phyloP scores from a whole-genome alignment of 2,329 filamentous ascomycete species.

The Ophiosphaerella narmari region DNA sequence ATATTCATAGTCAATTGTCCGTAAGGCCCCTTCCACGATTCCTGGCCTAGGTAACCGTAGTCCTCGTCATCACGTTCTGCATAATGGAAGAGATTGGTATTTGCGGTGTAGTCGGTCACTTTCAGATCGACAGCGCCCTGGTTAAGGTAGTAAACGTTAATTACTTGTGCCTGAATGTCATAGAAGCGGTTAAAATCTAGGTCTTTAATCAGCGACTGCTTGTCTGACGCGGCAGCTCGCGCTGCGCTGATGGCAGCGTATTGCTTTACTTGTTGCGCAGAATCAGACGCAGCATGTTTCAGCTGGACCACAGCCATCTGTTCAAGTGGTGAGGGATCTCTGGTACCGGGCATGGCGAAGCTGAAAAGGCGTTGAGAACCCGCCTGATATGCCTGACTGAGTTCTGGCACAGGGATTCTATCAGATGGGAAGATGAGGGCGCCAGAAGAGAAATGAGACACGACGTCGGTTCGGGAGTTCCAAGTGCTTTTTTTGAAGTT shows the following conservation, averaged over 20 bases:
- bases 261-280: conserved; percentile 18
- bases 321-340: conserved; percentile 18
- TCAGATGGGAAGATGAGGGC: conserved; percentile 22
- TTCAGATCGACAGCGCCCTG: conserved; percentile 44
- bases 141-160: conserved; percentile 56
- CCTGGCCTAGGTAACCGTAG: conserved; percentile 29
- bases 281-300: conserved; percentile 25
- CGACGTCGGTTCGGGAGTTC: conserved; percentile 18
- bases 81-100: conserved; percentile 66
- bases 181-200: conserved; percentile 62
- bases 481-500: conserved; percentile 26
- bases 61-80: conserved; percentile 40
- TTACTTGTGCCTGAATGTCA: conserved; percentile 74
- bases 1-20: conserved; percentile 75
- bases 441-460: not conserved
- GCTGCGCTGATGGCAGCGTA: conserved; percentile 9
- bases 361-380: conserved; percentile 19
- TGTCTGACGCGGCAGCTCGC: conserved; percentile 13
- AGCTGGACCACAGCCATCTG: conserved; percentile 31
- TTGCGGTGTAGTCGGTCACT: conserved; percentile 45
- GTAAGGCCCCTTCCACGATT: conserved; percentile 72
- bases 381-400: conserved; percentile 22
- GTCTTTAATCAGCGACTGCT: conserved; percentile 65
- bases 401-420: conserved; percentile 22
- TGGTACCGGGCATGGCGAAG: conserved; percentile 3